Base-by-base conservation (phyloP, 805 yeast species). In the Starmerella davenportii region DNA sequence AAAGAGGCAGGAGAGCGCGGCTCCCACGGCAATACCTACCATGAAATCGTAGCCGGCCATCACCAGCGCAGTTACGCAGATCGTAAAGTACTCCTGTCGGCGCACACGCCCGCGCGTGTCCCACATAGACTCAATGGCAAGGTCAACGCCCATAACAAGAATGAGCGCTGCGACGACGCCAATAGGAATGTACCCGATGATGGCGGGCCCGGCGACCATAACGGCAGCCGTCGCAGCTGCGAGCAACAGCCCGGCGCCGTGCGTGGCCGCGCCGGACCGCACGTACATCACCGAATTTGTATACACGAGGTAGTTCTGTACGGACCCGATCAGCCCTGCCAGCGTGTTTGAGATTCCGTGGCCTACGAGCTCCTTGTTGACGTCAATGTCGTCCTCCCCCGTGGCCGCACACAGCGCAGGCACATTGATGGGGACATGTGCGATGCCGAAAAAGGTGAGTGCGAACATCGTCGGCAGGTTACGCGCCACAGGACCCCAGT, bases 11-110 rank as follows among this genome's bases (percentile, higher is more conserved):
- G 98, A 96, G 39, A 90, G 65, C 27, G 90, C 62, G 20, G 87
- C 78, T 36, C 98, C 98, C 16, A 77, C 85, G 40, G 87, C 61
- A 23, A 90, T 81, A 42, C 98, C 98, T 47, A 74, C 69, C 8
- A 90, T 96, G 56, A 90, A 90, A 60, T 90, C 98, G 69, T 81
- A 77, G 1, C 79, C 75, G 3, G 96, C 96, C 96, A 90, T 90
- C 0, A 85, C 76, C 23, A 82, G 60, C n/a, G 92, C 93, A 48
- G 90, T 90, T 5, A 77, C 73, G 8, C 79, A 57, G 42, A 90
- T 77, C 2, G 98, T 90, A 24, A 70, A 48, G 55, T 90, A 90
- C 57, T 90, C 98, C 48, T 80, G 77, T 19, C 57, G 64, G 28
- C 74, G 66, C 35, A 87, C 67, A 45, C 76, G 70, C 3, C 87